Evolutionary conservation across 805 yeast genomes (phyloP), one percentile per base, ranked within the genome.

Genomic region (Zygoascus biomembranicola): DNA sequence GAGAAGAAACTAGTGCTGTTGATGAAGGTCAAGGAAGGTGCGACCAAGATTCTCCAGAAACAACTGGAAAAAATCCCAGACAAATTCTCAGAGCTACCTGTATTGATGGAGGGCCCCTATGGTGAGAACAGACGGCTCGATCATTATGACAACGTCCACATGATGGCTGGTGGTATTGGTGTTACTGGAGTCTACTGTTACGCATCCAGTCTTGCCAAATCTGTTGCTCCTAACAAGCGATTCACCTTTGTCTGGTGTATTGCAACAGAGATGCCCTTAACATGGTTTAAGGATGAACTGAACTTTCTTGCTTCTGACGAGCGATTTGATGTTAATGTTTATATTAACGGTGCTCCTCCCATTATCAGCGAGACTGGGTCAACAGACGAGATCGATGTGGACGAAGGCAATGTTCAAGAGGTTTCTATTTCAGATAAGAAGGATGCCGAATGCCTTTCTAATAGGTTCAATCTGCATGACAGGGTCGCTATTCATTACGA

Each of bases 131-230:
- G 78, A 2, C 78, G 82, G 1, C 69, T 80, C 14, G 69, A 72
- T 26, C 69, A 72, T 45, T 84, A 77, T 60, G 78, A 80, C 47
- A 76, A 77, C 52, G 77, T 82, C 4, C 74, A 84, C 3, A 74
- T 84, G 47, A 57, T 86, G 32, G 85, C 90, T 8, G 90, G 89
- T 48, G 94, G 94, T 23, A 80, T 81, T 54, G 95, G 94, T 50
- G 72, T 87, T 52, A 83, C 94, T 0, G 88, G 81, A 1, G 73
- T 79, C 23, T 77, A 77, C 54, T 67, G 79, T 6, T 73, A 78
- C 42, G 64, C 63, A 13, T 53, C 49, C 10, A 56, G 57, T 9
- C 35, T 60, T 20, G n/a, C 39, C 11, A 32, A 46, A 5, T 44
- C 41, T 16, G 41, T 42, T 20, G 50, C 32, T 9, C 19, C 43